Evolutionary conservation across 176 grass and related monocot genomes (phyloP).

Genomic region (Themeda triandra): DNA sequence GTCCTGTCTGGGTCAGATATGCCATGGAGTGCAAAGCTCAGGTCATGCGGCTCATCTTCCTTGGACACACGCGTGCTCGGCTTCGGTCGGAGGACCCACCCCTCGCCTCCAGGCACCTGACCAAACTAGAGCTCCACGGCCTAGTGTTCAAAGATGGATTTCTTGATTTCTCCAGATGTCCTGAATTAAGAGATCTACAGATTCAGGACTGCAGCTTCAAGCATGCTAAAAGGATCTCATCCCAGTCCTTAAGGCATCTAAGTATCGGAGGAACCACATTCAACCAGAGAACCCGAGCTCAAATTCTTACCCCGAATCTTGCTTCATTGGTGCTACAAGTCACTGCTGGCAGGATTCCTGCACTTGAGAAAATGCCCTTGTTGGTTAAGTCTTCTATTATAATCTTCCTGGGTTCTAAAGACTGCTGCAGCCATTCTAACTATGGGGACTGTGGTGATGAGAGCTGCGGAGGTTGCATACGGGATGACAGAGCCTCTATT

Average conservation of each 20-base stretch:
- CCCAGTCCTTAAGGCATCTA: not conserved
- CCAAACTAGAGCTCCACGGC: not conserved
- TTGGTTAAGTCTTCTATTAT: not conserved
- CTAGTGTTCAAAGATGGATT: not conserved
- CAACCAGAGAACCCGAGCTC: not conserved
- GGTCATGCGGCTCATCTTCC: not conserved
- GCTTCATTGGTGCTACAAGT: not conserved
- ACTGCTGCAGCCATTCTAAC: not conserved
- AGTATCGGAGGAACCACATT: not conserved
- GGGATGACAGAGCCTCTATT: not conserved
- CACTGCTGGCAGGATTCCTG: not conserved
- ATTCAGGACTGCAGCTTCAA: not conserved
- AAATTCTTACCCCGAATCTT: not conserved
- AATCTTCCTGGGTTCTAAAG: not conserved
- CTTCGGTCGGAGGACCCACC: not conserved
- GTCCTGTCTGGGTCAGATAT: conserved; percentile 9
- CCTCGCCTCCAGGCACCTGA: not conserved
- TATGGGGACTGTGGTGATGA: not conserved
- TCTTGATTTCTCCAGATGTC: conserved; percentile 3
- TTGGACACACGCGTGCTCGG: accelerated
- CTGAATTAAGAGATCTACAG: not conserved
- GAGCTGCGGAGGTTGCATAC: not conserved
- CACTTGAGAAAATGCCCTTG: not conserved
- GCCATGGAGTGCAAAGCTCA: not conserved
- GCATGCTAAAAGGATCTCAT: not conserved